Percentiles rank a stretch among this genome's conserved stretches.
Evolutionary conservation across 2,329 filamentous ascomycete species (phyloP).

Genomic region (Rugonectria rugulosa): DNA sequence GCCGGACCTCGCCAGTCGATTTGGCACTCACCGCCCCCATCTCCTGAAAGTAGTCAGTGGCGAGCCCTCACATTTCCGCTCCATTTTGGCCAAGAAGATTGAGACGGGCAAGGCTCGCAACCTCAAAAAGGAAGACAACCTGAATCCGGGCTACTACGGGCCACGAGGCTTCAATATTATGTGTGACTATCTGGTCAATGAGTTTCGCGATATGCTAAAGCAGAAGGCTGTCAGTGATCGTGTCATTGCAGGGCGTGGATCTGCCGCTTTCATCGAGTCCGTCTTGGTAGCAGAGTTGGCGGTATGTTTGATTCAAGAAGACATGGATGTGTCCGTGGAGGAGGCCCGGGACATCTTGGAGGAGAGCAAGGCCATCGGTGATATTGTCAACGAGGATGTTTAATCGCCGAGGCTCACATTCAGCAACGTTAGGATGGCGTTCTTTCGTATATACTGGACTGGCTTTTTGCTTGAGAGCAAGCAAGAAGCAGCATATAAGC

Average conservation of each 20-base stretch:
- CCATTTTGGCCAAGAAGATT: conserved; percentile 62
- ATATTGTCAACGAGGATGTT: conserved; percentile 70
- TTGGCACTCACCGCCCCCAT: conserved; percentile 61
- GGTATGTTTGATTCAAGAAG: conserved; percentile 63
- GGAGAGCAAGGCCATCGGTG: conserved; percentile 72
- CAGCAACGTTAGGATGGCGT: neutral
- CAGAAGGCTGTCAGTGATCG: conserved; percentile 68
- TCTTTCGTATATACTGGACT: neutral
- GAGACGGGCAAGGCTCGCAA: conserved; percentile 64
- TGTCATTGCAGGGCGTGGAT: conserved; percentile 71
- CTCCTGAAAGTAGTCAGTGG: conserved; percentile 68
- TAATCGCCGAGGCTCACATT: conserved; percentile 26
- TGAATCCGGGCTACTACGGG: conserved; percentile 85
- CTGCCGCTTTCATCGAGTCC: conserved; percentile 73
- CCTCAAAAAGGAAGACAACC: conserved; percentile 63
- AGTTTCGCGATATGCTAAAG: conserved; percentile 67
- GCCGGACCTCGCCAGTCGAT: conserved; percentile 65
- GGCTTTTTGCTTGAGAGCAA: neutral
- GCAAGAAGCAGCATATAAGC: neutral
- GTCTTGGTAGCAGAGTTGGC: conserved; percentile 80
- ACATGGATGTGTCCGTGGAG: conserved; percentile 55
- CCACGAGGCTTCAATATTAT: conserved; percentile 75
- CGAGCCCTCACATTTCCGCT: conserved; percentile 67
- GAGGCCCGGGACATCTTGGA: conserved; percentile 64
- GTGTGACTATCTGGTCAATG: conserved; percentile 71